Conservation (phyloP, 257 asterid species). For the Primulina huaijiensis region DNA sequence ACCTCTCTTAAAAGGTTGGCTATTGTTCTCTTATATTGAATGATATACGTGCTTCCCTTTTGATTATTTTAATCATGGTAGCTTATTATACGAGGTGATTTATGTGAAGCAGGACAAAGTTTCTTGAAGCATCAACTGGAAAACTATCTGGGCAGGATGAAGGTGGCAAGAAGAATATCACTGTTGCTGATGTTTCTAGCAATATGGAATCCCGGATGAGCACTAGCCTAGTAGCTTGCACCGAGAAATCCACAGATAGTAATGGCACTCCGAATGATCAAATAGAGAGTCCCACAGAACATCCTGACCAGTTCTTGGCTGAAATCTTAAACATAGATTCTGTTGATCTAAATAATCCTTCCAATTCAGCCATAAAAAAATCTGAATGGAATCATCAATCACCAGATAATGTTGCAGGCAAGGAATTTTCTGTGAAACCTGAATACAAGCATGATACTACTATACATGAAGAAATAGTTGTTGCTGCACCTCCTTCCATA, state of each 20-base stretch:
- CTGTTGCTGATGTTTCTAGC: constrained; percentile 26
- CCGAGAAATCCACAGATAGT: constrained; percentile 24
- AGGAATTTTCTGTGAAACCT: constrained; percentile 22
- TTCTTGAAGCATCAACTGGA: constrained; percentile 27
- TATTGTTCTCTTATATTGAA: constrained; percentile 13
- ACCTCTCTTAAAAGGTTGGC: constrained; percentile 35
- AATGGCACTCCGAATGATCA: constrained; percentile 19
- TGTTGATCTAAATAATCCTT: constrained; percentile 24
- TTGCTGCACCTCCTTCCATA: constrained; percentile 24
- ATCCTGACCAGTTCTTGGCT: constrained; percentile 37
- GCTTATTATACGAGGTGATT: constrained; percentile 1
- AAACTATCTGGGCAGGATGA: constrained; percentile 30
- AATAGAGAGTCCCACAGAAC: constrained; percentile 30
- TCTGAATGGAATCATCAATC: constrained; percentile 30
- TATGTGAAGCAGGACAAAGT: constrained; percentile 35
- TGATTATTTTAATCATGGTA: neutral
- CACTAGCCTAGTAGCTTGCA: constrained; percentile 22
- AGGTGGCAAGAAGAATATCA: constrained; percentile 22
- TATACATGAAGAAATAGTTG: constrained; percentile 23
- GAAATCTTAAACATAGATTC: constrained; percentile 33
- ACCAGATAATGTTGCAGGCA: constrained; percentile 24
- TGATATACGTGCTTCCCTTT: neutral
- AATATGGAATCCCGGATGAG: constrained; percentile 19
- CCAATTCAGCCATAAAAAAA: constrained; percentile 18
- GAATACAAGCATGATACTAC: constrained; percentile 16